Conservation (phyloP, 2,329 filamentous ascomycete species). For the Epichloe festucae region DNA sequence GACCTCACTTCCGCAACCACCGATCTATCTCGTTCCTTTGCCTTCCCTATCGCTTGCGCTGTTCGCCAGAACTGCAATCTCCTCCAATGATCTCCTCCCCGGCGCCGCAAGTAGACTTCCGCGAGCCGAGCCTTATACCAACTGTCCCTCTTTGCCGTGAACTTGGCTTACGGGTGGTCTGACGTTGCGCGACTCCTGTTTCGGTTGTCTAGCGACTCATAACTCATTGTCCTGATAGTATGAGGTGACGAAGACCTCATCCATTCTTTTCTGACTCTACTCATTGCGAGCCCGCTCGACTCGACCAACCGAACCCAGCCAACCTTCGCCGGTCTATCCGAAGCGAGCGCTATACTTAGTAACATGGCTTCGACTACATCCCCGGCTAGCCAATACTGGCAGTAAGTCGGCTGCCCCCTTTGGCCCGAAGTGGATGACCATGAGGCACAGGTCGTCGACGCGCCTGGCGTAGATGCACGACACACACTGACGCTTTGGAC, state of each 20-base stretch:
- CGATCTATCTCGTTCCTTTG: neutral
- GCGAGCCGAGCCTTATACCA: conserved; percentile 22
- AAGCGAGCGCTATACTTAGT: neutral
- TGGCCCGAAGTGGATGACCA: neutral
- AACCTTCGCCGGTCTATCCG: conserved; percentile 4
- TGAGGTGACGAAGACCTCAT: conserved; percentile 19
- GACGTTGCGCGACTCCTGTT: conserved; percentile 10
- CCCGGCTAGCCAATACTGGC: conserved; percentile 25
- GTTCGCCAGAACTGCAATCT: conserved; percentile 12
- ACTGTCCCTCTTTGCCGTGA: conserved; percentile 13
- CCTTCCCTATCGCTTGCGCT: conserved; percentile 1
- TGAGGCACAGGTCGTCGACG: neutral
- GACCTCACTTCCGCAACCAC: neutral
- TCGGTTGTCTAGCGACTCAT: conserved; percentile 9
- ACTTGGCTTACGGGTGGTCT: conserved; percentile 22
- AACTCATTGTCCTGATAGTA: conserved; percentile 20
- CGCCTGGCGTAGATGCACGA: neutral
- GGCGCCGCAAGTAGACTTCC: conserved; percentile 21
- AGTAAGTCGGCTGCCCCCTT: conserved; percentile 18
- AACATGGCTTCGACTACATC: conserved; percentile 9
- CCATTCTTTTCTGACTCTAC: conserved; percentile 6
- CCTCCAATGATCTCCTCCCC: conserved; percentile 24
- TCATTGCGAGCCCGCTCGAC: neutral
- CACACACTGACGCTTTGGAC: conserved; percentile 5
- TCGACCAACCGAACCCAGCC: neutral